A percentile compares a stretch with the other conserved stretches of the same genome.
phyloP scores from a whole-genome alignment of 805 yeast genomes.

The Suhomyces faveliae region DNA sequence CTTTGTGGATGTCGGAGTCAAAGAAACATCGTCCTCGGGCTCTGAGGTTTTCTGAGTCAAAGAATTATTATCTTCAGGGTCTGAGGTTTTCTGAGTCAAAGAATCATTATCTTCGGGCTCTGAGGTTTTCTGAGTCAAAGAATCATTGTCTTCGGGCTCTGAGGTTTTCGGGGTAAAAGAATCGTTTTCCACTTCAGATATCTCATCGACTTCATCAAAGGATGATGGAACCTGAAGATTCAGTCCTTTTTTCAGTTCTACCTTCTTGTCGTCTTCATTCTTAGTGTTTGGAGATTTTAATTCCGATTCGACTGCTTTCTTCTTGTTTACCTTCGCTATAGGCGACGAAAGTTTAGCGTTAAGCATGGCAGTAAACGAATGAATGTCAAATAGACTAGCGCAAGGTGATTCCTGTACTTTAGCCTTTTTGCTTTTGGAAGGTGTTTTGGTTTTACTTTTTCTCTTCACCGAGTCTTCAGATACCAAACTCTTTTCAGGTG shows the following conservation, averaged over 20 bases:
- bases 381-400: constrained; percentile 20
- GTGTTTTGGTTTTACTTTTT: background rate
- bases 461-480: background rate
- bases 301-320: background rate
- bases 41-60: no score
- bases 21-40: constrained; percentile 12
- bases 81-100: no score
- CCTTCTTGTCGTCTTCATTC: background rate
- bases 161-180: constrained; percentile 8
- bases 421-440: background rate
- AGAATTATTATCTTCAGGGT: constrained; percentile 12
- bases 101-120: constrained; percentile 13
- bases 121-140: no score
- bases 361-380: constrained; percentile 26
- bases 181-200: constrained; percentile 4
- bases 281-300: background rate
- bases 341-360: constrained; percentile 18
- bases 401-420: background rate
- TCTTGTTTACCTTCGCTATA: constrained; percentile 7
- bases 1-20: no score
- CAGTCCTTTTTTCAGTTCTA: background rate
- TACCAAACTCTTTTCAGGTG: background rate
- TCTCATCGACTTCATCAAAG: constrained; percentile 7
- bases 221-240: constrained; percentile 10
- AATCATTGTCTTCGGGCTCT: constrained; percentile 12